Evolutionary conservation across 2,329 filamentous ascomycete genomes (phyloP), one percentile per base, ranked within the genome.

Genomic region (Aspergillus aculeatinus): DNA sequence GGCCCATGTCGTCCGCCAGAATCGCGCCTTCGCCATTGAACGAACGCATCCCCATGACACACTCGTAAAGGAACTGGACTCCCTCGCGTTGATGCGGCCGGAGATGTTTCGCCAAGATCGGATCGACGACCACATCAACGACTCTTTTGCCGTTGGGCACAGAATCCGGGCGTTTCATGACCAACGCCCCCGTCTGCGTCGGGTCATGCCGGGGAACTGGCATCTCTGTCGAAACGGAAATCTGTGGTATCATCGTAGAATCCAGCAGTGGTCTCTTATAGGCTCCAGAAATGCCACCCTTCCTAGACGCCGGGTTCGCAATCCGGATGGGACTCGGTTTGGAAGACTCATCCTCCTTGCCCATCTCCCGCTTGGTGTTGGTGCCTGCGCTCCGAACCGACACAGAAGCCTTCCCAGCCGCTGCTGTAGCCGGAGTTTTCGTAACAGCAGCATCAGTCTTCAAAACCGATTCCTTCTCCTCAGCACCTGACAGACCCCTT

Each of bases 61-160:
- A 90, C 73, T 91, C 88, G 68, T 91, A 91, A 48, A 91, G 72
- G 67, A 91, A 91, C 53, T 84, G 79, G 0, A 91, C 87, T 23
- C 89, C 89, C 68, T 88, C 85, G 14, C 85, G 81, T 69, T 91
- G 89, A 70, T 91, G 89, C 12, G 85, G 83, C 29, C 88, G 83
- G 9, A 91, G 77, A 65, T 86, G 82, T 63, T 84, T 86, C 7
- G 80, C 77, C 16, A 91, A 70, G 11, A 89, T 74, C 2, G 89
- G 89, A 71, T 91, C 89, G 3, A 91, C 81, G 0, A 91, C 88
- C 1, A 91, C 88, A 72, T 91, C 89, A 1, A 91, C 87, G 52
- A 89, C 79, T 55, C 85, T 83, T 68, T 87, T 89, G 1, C 86
- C 87, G 60, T 81, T 82, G 0, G 85, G 84, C 51, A 80, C 80